Evolutionary conservation across 2,329 filamentous ascomycete genomes (phyloP).

Genomic region (Pleoardoris graminearum): DNA sequence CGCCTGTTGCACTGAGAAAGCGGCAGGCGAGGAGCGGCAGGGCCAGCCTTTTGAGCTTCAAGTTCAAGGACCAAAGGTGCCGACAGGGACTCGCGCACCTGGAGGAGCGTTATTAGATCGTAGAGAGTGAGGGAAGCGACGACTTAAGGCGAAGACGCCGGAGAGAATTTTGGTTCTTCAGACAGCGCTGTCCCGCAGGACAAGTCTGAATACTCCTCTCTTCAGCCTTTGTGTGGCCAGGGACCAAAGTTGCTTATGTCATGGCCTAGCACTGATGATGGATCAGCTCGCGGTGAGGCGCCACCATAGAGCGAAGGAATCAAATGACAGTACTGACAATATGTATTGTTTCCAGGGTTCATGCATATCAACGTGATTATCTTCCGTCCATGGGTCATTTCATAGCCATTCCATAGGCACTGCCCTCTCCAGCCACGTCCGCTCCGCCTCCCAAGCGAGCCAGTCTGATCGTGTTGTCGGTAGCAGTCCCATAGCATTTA

Average conservation of each 20-base stretch:
- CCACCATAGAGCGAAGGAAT: not conserved
- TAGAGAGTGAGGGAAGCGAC: not conserved
- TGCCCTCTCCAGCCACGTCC: constrained; percentile 49
- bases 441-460: constrained; percentile 89
- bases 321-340: not conserved
- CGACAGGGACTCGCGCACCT: not conserved
- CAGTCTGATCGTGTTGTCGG: constrained; percentile 97
- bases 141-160: no score
- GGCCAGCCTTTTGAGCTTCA: constrained; percentile 4
- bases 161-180: not conserved
- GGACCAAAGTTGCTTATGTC: no score
- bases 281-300: not conserved
- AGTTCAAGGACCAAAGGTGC: not conserved
- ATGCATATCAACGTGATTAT: not conserved
- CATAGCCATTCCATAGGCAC: constrained; percentile 43
- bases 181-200: no score
- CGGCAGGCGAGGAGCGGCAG: not conserved
- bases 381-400: not conserved
- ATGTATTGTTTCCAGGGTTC: not conserved
- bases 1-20: not conserved
- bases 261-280: no score
- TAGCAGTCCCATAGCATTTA: constrained; percentile 93
- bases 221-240: no score
- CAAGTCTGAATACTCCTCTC: no score
- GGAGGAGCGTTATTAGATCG: not conserved